These are phyloP conservation scores for Casuarina glauca DNA, from an alignment of 306 rosid genomes.

Conservation along the genomic window DNA sequence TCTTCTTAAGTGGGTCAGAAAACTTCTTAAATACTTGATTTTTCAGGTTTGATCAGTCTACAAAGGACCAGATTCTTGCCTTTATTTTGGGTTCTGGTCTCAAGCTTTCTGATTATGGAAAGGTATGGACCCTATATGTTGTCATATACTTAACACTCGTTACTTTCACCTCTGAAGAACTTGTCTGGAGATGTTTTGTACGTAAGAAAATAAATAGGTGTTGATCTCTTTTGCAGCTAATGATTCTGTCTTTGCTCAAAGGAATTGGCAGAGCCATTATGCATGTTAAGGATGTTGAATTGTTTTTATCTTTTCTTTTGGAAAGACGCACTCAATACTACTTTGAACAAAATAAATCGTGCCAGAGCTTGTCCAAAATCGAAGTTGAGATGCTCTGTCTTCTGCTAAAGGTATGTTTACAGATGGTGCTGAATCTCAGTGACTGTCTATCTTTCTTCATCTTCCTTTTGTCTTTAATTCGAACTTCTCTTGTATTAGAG, in stretches of 20 bases:
- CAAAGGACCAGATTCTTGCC: slow-evolving; percentile 58
- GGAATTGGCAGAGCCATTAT: slow-evolving; percentile 66
- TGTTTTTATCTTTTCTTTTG: slow-evolving; percentile 56
- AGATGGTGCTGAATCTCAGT: slow-evolving; percentile 2
- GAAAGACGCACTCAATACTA: slow-evolving; percentile 42
- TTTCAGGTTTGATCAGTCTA: slow-evolving; percentile 77
- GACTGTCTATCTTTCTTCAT: slow-evolving; percentile 1
- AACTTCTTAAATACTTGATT: not conserved
- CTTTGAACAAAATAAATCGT: slow-evolving; percentile 31
- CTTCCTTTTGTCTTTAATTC: slow-evolving; percentile 22
- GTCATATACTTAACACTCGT: slow-evolving; percentile 8
- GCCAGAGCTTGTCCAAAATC: slow-evolving; percentile 48
- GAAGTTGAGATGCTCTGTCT: slow-evolving; percentile 75
- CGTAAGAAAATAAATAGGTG: slow-evolving; percentile 8
- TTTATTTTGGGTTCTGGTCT: slow-evolving; percentile 70
- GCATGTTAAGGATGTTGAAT: slow-evolving; percentile 48
- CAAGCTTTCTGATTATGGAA: slow-evolving; percentile 67
- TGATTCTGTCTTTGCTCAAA: slow-evolving; percentile 73
- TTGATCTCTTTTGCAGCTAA: slow-evolving; percentile 59
- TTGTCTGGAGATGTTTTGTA: not conserved
- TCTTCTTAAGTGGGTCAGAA: not conserved
- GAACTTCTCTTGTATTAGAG: slow-evolving; percentile 44
- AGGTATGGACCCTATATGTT: slow-evolving; percentile 55
- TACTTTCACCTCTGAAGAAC: not conserved
- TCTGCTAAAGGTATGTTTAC: slow-evolving; percentile 66